Conservation (phyloP, 495 filamentous ascomycete species). For the Talaromyces ruber region DNA sequence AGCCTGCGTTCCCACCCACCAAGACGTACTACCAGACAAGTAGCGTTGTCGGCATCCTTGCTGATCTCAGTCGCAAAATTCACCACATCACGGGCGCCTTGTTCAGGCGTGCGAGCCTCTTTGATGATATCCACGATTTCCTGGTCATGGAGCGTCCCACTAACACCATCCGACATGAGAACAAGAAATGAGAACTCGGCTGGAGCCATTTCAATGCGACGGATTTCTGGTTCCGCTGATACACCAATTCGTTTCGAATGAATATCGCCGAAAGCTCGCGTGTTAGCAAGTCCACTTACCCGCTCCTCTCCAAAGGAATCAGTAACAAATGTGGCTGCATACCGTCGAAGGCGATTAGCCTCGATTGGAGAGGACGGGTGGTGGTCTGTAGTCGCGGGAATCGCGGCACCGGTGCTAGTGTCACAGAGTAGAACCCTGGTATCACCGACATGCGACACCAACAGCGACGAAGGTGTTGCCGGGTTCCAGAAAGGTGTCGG, state of each 20-base stretch:
- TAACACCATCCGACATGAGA: constrained; percentile 80
- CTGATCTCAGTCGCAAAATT: constrained; percentile 80
- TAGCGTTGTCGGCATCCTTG: constrained; percentile 83
- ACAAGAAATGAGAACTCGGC: constrained; percentile 85
- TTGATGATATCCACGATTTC: constrained; percentile 95
- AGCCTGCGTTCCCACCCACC: constrained; percentile 91
- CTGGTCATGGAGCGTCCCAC: constrained; percentile 73
- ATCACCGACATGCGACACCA: constrained; percentile 90
- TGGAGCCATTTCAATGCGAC: constrained; percentile 60
- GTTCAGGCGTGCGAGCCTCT: constrained; percentile 81
- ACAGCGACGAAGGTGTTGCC: constrained; percentile 65
- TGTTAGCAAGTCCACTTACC: constrained; percentile 88
- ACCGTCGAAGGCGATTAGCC: constrained; percentile 73
- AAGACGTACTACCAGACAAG: constrained; percentile 82
- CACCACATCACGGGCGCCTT: constrained; percentile 70
- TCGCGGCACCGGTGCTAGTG: constrained; percentile 65
- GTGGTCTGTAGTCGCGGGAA: constrained; percentile 79
- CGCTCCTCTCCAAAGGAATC: constrained; percentile 97
- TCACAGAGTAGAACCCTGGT: constrained; percentile 83
- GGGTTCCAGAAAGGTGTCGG: constrained; percentile 95
- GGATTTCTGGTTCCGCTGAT: constrained; percentile 83
- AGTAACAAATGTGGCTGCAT: constrained; percentile 77
- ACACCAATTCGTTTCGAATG: constrained; percentile 86
- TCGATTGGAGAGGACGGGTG: constrained; percentile 83
- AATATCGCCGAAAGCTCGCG: constrained; percentile 87